A percentile compares a stretch with the other conserved stretches of the same genome.
These are phyloP conservation scores for Lactarius quietus DNA, from an alignment of 768 basidiomycete species.

Conservation along the genomic window DNA sequence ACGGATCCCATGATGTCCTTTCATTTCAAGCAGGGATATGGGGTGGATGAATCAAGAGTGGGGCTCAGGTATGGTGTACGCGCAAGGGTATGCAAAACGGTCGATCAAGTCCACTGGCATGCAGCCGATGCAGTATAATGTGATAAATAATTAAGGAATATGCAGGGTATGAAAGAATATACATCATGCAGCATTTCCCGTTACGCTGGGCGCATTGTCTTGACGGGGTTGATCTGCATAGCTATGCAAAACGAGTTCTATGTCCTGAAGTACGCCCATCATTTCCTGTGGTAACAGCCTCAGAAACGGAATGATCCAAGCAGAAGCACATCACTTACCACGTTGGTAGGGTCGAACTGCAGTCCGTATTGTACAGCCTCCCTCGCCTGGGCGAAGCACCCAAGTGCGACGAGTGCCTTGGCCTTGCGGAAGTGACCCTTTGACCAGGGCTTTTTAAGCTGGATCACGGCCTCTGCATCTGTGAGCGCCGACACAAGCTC, in stretches of 20 bases:
- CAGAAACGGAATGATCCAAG: background rate
- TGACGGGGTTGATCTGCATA: slow-evolving; percentile 14
- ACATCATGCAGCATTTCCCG: slow-evolving; percentile 12
- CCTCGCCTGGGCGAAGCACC: slow-evolving; percentile 65
- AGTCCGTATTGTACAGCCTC: slow-evolving; percentile 81
- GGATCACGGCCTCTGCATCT: slow-evolving; percentile 89
- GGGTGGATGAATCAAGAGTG: background rate
- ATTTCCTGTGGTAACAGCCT: slow-evolving; percentile 20
- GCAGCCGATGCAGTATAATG: background rate
- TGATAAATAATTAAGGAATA: background rate
- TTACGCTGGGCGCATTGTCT: background rate
- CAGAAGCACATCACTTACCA: slow-evolving; percentile 36
- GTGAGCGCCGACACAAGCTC: slow-evolving; percentile 76
- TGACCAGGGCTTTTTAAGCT: slow-evolving; percentile 82
- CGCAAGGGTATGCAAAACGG: background rate
- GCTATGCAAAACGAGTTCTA: slow-evolving; percentile 20
- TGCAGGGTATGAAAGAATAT: slow-evolving; percentile 6
- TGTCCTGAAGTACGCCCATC: slow-evolving; percentile 23
- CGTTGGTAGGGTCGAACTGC: slow-evolving; percentile 72
- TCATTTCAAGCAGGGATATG: background rate
- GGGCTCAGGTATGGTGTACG: background rate
- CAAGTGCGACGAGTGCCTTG: slow-evolving; percentile 78
- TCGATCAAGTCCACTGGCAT: background rate
- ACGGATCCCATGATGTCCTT: background rate
- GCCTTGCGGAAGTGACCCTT: slow-evolving; percentile 96